A percentile compares a stretch with the other conserved stretches of the same genome.
Evolutionary conservation across 108 stramenopile species (phyloP).

Genomic region (Cylindrotheca closterium): DNA sequence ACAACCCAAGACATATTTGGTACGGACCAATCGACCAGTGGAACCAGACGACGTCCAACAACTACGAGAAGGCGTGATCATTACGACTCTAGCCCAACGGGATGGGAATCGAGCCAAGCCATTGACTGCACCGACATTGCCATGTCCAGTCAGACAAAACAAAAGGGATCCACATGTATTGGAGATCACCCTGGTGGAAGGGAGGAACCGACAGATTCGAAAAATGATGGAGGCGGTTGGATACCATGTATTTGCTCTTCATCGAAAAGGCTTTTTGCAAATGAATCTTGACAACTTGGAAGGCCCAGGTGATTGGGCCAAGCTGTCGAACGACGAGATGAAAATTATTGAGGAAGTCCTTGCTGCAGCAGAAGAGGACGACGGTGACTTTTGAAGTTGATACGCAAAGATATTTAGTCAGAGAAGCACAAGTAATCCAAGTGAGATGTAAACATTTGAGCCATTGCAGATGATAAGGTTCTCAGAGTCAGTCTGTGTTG

Average conservation of each 20-base stretch:
- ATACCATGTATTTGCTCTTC: constrained; percentile 52
- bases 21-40: constrained; percentile 46
- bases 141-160: constrained; percentile 39
- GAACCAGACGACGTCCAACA: constrained; percentile 32
- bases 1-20: constrained; percentile 65
- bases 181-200: constrained; percentile 71
- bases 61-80: constrained; percentile 54
- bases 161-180: constrained; percentile 13
- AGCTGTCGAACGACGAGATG: constrained; percentile 50
- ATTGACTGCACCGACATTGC: constrained; percentile 60
- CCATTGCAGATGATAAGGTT: too few relatives aligned
- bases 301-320: constrained; percentile 65
- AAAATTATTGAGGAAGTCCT: neutral
- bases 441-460: too few relatives aligned
- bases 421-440: too few relatives aligned
- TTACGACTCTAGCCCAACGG: constrained; percentile 60
- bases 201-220: constrained; percentile 82
- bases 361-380: neutral
- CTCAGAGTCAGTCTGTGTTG: too few relatives aligned
- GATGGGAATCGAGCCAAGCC: constrained; percentile 48
- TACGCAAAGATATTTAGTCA: too few relatives aligned
- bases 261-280: constrained; percentile 52
- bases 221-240: constrained; percentile 79
- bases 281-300: constrained; percentile 35
- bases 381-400: too few relatives aligned